A percentile compares a stretch with the other conserved stretches of the same genome.
These are phyloP conservation scores for Neofusicoccum ribis DNA, from an alignment of 2,329 filamentous ascomycete species.

Conservation along the genomic window DNA sequence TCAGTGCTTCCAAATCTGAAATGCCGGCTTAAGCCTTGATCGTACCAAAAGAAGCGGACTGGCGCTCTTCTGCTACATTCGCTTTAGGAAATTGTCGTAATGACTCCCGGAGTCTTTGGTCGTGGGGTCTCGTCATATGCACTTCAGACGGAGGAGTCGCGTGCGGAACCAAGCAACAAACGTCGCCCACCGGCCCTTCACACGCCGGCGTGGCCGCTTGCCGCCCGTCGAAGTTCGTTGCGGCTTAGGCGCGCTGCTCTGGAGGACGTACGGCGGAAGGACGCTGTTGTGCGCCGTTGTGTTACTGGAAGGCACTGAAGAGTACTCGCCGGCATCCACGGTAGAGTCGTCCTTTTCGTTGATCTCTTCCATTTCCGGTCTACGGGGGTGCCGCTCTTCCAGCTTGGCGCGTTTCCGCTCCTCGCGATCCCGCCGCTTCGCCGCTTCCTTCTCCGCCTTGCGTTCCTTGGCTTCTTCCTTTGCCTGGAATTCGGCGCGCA, in stretches of 20 bases:
- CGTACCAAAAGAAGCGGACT: not conserved
- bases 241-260: constrained; percentile 32
- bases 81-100: constrained; percentile 15
- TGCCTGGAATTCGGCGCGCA: constrained; percentile 58
- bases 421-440: constrained; percentile 45
- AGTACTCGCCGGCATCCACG: constrained; percentile 40
- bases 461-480: constrained; percentile 59
- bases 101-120: constrained; percentile 9
- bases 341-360: constrained; percentile 28
- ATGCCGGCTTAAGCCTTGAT: not conserved
- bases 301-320: constrained; percentile 28
- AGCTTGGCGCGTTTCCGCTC: constrained; percentile 44
- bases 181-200: constrained; percentile 51
- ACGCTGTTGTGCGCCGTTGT: constrained; percentile 3
- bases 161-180: constrained; percentile 60
- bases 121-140: constrained; percentile 27
- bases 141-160: constrained; percentile 51
- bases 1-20: constrained; percentile 2
- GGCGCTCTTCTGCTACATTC: not conserved
- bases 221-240: constrained; percentile 31
- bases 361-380: constrained; percentile 39
- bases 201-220: constrained; percentile 38
- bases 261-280: constrained; percentile 10
- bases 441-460: constrained; percentile 54
- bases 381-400: constrained; percentile 42